Base-by-base conservation (phyloP, 108 stramenopile genomes). In the Schizochytrium sp. region DNA sequence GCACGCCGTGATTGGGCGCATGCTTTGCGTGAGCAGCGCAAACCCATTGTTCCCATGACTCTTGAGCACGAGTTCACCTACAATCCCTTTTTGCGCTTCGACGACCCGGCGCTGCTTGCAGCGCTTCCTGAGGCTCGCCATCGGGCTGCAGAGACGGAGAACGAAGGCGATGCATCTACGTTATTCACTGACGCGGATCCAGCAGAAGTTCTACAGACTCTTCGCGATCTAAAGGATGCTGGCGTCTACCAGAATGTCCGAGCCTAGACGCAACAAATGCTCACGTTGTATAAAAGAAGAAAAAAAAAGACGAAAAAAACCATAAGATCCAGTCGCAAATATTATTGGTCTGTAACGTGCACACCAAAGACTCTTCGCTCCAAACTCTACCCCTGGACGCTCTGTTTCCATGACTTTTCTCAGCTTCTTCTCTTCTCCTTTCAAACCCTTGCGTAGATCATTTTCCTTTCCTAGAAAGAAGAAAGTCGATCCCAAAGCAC, bases 21-120 rank as follows among this genome's bases (percentile, higher is more conserved):
- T 6, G 83, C 83, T 18, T 23, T 69, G 12, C 63, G 63, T 14
- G 5, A 69, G 34, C 63, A 41, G 6, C 63, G 63, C 63, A 76
- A 71, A 53, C 90, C 90, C 34, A 92, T 23, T 23, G 63, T 93
- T 5, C 95, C 95, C 0, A 87, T 93, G 43, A 95, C 94, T 18
- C 93, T 95, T 25, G 94, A 83, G 44, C 28, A 58, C 41, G 95
- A 95, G 91, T 88, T 94, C 28, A 51, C 48, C 18, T 89, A 69
- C 87, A 95, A 95, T 88, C 94, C 93, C 3, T 95, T 95, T 93
- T 93, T 95, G 88, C 88, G 94, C 48, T 83, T 93, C 60, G 89
- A 88, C 41, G 28, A 60, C 4, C 57, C 88, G 41, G 72, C 60
- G 72, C 57, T 91, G 34, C 10, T 69, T 0, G 63, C 63, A 8